Conservation (phyloP, 1,284 basidiomycete genomes). For the Farysia itapuensis region DNA sequence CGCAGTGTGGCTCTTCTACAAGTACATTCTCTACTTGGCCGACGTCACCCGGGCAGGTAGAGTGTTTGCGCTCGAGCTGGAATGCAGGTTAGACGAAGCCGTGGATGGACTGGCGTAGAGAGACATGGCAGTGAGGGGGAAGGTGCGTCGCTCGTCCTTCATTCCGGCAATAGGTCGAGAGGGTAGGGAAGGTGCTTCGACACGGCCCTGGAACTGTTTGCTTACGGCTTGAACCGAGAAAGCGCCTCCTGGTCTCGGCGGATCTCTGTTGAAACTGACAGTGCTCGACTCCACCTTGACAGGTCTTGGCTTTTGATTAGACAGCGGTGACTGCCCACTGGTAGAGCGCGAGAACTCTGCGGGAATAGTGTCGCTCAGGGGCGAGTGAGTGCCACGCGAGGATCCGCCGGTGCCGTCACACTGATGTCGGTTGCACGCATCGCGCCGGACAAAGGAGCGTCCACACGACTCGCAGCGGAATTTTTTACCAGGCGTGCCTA, state of each 20-base stretch:
- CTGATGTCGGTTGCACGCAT: slow-evolving; percentile 50
- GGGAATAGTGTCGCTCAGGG: not conserved
- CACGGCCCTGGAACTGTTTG: slow-evolving; percentile 30
- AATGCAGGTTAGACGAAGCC: slow-evolving; percentile 9
- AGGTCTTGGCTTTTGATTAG: too few relatives aligned
- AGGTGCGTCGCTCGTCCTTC: slow-evolving; percentile 18
- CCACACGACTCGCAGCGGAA: slow-evolving; percentile 54
- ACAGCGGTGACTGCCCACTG: not conserved
- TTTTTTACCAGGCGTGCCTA: slow-evolving; percentile 54
- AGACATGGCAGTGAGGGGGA: slow-evolving; percentile 28
- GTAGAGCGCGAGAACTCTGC: not conserved
- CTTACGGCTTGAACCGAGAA: slow-evolving; percentile 31
- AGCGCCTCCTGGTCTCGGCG: slow-evolving; percentile 10
- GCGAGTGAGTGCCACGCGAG: slow-evolving; percentile 11
- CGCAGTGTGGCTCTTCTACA: too few relatives aligned
- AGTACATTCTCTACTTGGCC: too few relatives aligned
- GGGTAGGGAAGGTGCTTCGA: slow-evolving; percentile 28
- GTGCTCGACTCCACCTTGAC: too few relatives aligned
- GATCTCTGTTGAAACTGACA: not conserved
- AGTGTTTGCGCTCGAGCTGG: slow-evolving; percentile 7
- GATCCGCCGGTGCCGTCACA: slow-evolving; percentile 30
- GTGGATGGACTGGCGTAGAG: slow-evolving; percentile 21
- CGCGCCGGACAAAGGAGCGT: slow-evolving; percentile 51
- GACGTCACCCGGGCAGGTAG: not conserved
- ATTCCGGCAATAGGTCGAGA: slow-evolving; percentile 5